Base-by-base conservation (phyloP, 169 alveolate genomes). In the Eimeria necatrix region DNA sequence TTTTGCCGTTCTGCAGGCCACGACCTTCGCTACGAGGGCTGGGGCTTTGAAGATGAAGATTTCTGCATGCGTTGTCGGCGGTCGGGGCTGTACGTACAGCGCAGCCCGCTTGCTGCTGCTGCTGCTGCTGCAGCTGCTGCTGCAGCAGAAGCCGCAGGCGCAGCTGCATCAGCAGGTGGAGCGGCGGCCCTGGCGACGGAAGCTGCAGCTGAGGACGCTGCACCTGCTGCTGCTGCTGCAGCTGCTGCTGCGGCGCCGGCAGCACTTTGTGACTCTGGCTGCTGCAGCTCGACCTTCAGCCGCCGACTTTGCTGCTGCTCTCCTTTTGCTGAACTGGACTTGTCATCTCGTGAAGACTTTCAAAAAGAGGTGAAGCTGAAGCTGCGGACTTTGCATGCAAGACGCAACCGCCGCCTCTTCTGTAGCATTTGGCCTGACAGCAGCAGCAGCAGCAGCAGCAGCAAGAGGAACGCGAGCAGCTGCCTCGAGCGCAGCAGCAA, bases 31-130 rank as follows among this genome's bases (percentile, higher is more conserved):
- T 64, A 64, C 26, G 76, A 64, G 26, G 76, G 76, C 14, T 64
- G 76, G 76, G 76, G 76, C 26, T 64, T 64, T 64, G 76, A 64
- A n/a, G 76, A 64, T 24, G 76, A 64, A n/a, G 76, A 64, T 24
- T 64, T 64, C 76, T 64, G 18, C 41, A 14, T 64, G 76, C 76
- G 76, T 20, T 64, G 18, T 8, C 14, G 9, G 26, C 18, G 26
- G 41, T 10, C 26, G 32, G 76, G 76, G 20, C 9, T 64, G 18
- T 64, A 5, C 26, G 26, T 64, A n/a, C 76, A 64, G 76, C 76
- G 76, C 18, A 5, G 41, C 26, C 41, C 76, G 76, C 76, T 64
- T 9, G 41, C 26, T 64, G 41, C 76, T 10, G 76, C 20, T n/a
- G n/a, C n/a, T n/a, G 64, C 20, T 14, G n/a, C n/a, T n/a, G n/a